phyloP scores from a whole-genome alignment of 257 asterid genomes.

The Ilex asprella region DNA sequence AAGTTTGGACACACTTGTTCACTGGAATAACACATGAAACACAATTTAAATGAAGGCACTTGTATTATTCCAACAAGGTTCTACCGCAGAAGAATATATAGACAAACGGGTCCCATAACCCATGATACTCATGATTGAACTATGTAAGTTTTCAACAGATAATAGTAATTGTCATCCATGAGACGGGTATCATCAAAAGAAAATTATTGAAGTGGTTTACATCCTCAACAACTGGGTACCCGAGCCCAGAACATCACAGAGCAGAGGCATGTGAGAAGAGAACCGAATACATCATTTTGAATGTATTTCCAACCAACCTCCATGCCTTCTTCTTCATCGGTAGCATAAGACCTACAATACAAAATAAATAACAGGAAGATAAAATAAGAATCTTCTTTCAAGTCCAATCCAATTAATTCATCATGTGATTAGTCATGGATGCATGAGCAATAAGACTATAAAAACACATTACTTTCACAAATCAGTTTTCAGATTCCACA shows the following conservation, averaged over 20 bases:
- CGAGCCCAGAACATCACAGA: slow-evolving; percentile 70
- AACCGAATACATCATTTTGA: slow-evolving; percentile 62
- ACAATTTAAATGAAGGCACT: background rate
- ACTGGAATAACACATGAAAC: no score
- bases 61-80: background rate
- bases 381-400: slow-evolving; percentile 6
- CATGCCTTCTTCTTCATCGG: slow-evolving; percentile 79
- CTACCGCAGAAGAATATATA: background rate
- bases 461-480: slow-evolving; percentile 52
- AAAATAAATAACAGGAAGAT: slow-evolving; percentile 10
- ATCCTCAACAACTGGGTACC: slow-evolving; percentile 64
- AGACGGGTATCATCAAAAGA: background rate
- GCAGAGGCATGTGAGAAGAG: slow-evolving; percentile 49
- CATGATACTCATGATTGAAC: background rate
- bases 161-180: background rate
- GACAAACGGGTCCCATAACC: background rate
- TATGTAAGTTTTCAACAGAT: background rate
- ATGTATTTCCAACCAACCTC: slow-evolving; percentile 78
- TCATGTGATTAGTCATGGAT: slow-evolving; percentile 6
- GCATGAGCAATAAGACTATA: slow-evolving; percentile 13
- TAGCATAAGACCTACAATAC: slow-evolving; percentile 47
- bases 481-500: slow-evolving; percentile 69
- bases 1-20: no score
- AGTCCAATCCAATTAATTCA: slow-evolving; percentile 8
- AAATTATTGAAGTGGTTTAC: slow-evolving; percentile 35